Percentiles rank a stretch among this genome's conserved stretches.
phyloP scores from a whole-genome alignment of 768 basidiomycete genomes.

The Tylopilus rubrobrunneus region DNA sequence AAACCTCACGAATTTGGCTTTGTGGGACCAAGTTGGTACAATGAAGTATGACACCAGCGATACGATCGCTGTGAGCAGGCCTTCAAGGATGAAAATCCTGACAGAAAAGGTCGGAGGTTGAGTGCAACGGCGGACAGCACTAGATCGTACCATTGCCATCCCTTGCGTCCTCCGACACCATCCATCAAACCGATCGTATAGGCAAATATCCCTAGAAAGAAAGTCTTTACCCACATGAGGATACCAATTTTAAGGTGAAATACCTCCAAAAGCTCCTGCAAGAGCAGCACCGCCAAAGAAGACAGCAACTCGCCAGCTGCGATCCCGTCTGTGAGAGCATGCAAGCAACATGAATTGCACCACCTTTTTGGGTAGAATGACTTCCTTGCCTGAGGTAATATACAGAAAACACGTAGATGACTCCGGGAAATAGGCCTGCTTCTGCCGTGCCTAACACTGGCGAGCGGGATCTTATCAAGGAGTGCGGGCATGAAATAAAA shows the following conservation, averaged over 20 bases:
- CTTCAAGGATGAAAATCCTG: conserved; percentile 62
- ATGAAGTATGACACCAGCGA: conserved; percentile 49
- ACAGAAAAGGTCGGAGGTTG: too few relatives aligned
- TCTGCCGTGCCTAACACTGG: conserved; percentile 55
- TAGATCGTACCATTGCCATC: conserved; percentile 52
- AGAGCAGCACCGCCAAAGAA: conserved; percentile 52
- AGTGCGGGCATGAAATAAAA: not conserved
- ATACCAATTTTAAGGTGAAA: too few relatives aligned
- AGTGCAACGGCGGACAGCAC: too few relatives aligned
- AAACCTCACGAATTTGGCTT: conserved; percentile 47
- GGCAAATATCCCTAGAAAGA: conserved; percentile 47
- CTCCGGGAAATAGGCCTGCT: conserved; percentile 59
- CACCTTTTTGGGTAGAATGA: not conserved
- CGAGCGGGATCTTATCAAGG: not conserved
- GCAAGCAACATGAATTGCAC: not conserved
- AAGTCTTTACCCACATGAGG: too few relatives aligned
- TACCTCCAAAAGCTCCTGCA: too few relatives aligned
- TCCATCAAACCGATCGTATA: conserved; percentile 59
- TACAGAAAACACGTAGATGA: conserved; percentile 54
- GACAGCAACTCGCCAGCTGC: conserved; percentile 57
- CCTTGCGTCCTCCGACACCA: conserved; percentile 53
- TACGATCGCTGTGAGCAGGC: conserved; percentile 46
- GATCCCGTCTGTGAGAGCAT: conserved; percentile 41
- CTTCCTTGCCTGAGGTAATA: conserved; percentile 47
- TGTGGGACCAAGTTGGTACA: conserved; percentile 57